A percentile compares a stretch with the other conserved stretches of the same genome.
These are phyloP conservation scores for Penicillium canescens DNA, from an alignment of 495 filamentous ascomycete genomes.

Conservation along the genomic window DNA sequence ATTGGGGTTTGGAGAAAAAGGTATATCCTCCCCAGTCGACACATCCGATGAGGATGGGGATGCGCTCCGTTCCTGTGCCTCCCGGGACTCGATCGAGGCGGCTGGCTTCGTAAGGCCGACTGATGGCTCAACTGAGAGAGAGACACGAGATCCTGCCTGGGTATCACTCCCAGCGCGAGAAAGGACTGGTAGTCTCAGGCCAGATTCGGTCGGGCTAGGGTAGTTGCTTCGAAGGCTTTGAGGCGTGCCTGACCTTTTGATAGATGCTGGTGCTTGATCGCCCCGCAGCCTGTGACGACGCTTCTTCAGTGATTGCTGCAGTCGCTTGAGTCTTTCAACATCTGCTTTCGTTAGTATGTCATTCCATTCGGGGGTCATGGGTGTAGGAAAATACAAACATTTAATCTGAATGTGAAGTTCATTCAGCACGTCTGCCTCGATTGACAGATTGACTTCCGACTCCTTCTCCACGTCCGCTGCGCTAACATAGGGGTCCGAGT, in stretches of 20 bases:
- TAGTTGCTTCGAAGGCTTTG: not conserved
- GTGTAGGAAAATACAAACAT: not conserved
- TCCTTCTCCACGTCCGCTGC: not conserved
- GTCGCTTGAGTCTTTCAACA: slow-evolving; percentile 3
- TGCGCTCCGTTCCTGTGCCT: no score
- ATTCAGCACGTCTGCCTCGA: slow-evolving; percentile 1
- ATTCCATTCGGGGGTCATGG: not conserved
- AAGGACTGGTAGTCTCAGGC: not conserved
- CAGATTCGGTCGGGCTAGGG: not conserved
- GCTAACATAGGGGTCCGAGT: not conserved
- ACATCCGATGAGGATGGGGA: no score
- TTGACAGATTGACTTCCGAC: not conserved
- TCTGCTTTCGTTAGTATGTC: slow-evolving; percentile 1
- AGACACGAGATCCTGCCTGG: no score
- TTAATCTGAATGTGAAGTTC: not conserved
- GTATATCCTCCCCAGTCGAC: no score
- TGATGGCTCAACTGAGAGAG: no score
- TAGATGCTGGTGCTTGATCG: not conserved
- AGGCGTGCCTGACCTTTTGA: not conserved
- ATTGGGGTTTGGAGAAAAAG: no score
- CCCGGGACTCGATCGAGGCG: not conserved
- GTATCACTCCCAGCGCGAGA: no score
- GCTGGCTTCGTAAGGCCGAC: no score
- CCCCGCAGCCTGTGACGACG: not conserved
- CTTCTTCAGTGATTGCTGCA: slow-evolving; percentile 4